Percentiles rank a stretch among this genome's conserved stretches.
phyloP scores from a whole-genome alignment of 2,329 filamentous ascomycete species.

The Arthrobotrys entomopaga region DNA sequence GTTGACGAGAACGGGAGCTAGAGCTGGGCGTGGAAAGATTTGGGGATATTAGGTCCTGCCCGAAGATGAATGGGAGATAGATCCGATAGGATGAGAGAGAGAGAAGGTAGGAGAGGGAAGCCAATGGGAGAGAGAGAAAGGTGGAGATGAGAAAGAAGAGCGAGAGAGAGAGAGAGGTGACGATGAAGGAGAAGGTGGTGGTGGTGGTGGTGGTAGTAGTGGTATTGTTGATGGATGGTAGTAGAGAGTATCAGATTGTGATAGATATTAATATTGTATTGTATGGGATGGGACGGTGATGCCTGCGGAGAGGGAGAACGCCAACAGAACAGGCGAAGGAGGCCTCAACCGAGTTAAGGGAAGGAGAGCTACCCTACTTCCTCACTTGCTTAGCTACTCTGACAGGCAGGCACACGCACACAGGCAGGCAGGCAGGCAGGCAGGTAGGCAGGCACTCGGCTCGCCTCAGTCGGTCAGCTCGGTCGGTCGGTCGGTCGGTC shows the following conservation, averaged over 20 bases:
- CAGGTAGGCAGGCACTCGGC: not conserved
- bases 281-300: not conserved
- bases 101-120: conserved; percentile 10
- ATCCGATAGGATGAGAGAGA: too few relatives aligned
- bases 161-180: not conserved
- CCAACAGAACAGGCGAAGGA: conserved; percentile 15
- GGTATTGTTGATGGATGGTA: not conserved
- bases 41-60: too few relatives aligned
- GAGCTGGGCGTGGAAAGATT: too few relatives aligned
- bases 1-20: too few relatives aligned
- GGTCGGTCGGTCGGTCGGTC: not conserved
- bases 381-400: too few relatives aligned
- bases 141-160: too few relatives aligned
- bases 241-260: too few relatives aligned
- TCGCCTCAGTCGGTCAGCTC: not conserved
- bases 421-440: too few relatives aligned
- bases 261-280: too few relatives aligned
- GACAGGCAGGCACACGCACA: too few relatives aligned
- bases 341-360: too few relatives aligned
- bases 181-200: not conserved
- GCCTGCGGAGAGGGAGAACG: not conserved
- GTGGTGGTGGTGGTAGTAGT: not conserved
- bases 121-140: conserved; percentile 11
- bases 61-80: too few relatives aligned
- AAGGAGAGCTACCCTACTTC: conserved; percentile 7